Evolutionary conservation across 305 asterid species (phyloP).

Genomic region (Fraxinus paxiana): DNA sequence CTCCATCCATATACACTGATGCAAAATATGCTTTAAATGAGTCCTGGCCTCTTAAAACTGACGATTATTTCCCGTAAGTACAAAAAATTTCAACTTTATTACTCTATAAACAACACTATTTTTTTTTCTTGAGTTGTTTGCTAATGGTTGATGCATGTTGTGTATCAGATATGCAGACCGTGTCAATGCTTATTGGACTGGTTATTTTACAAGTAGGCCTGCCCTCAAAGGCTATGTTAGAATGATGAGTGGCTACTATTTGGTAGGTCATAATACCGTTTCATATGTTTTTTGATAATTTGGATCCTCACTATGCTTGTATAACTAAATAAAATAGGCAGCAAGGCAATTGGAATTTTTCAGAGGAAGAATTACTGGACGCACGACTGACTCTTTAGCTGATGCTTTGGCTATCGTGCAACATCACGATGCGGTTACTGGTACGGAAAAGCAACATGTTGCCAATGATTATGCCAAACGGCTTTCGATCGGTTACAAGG

Average conservation of each 20-base stretch:
- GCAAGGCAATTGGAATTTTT: constrained; percentile 70
- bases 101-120: not conserved
- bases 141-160: constrained; percentile 20
- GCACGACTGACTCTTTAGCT: constrained; percentile 62
- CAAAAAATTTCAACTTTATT: not conserved
- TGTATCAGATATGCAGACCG: constrained; percentile 84
- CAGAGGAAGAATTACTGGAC: constrained; percentile 55
- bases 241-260: constrained; percentile 77
- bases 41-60: constrained; percentile 93
- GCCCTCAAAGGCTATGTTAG: constrained; percentile 78
- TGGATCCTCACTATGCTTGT: constrained; percentile 24
- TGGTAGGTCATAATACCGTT: constrained; percentile 48
- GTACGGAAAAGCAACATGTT: constrained; percentile 77
- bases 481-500: constrained; percentile 69
- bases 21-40: constrained; percentile 70
- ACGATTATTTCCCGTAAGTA: constrained; percentile 92
- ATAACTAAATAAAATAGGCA: constrained; percentile 44
- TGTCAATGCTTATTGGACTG: constrained; percentile 90
- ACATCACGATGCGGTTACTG: constrained; percentile 89
- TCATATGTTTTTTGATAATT: constrained; percentile 19
- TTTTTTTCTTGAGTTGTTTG: constrained; percentile 1
- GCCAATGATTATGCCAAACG: constrained; percentile 80
- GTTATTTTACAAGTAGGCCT: constrained; percentile 91
- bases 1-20: constrained; percentile 89
- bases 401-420: constrained; percentile 77